phyloP scores from a whole-genome alignment of 345 rosid genomes.

The Schrenkiella parvula region DNA sequence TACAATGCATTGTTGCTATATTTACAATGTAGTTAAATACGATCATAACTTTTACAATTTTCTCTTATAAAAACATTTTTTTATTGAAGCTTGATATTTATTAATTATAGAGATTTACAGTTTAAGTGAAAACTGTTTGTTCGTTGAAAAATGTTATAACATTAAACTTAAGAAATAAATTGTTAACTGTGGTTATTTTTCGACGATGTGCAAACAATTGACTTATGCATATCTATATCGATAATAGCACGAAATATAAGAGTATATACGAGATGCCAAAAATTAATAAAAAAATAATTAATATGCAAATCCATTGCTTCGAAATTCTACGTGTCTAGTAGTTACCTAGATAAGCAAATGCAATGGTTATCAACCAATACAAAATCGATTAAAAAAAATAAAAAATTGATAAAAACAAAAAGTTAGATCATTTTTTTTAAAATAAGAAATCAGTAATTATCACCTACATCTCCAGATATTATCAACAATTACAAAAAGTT shows the following conservation, averaged over 20 bases:
- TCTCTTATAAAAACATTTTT: too few relatives aligned
- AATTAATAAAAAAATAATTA: conserved; percentile 3
- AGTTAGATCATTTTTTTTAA: neutral
- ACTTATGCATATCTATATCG: neutral
- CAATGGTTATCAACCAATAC: neutral
- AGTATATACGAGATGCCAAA: neutral
- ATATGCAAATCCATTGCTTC: neutral
- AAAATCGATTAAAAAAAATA: too few relatives aligned
- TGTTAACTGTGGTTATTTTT: too few relatives aligned
- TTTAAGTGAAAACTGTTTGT: neutral
- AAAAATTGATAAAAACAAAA: neutral
- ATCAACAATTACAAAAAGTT: conserved; percentile 2
- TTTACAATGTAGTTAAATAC: neutral
- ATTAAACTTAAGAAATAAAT: neutral
- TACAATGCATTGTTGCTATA: neutral
- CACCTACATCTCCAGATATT: neutral
- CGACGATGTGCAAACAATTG: too few relatives aligned
- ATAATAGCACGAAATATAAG: neutral
- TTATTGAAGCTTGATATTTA: too few relatives aligned
- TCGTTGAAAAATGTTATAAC: neutral
- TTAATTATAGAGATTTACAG: neutral
- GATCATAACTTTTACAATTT: neutral
- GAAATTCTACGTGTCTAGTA: conserved; percentile 2
- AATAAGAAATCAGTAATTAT: conserved; percentile 5
- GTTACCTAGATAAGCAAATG: conserved; percentile 8